Percentiles rank a stretch among this genome's conserved stretches.
These are phyloP conservation scores for Eucalyptus erythrocorys DNA, from an alignment of 345 rosid genomes.

Conservation along the genomic window DNA sequence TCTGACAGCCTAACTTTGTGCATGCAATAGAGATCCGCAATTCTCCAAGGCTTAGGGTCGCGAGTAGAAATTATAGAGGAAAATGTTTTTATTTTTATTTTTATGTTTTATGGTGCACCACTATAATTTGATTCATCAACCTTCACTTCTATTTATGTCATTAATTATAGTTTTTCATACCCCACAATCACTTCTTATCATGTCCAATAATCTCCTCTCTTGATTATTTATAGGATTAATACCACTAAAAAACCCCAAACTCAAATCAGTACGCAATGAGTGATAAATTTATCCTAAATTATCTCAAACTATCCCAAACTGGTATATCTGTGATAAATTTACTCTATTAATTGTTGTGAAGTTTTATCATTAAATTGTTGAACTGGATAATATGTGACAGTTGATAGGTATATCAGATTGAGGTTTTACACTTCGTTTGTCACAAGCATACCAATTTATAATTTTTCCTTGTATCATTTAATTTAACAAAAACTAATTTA, in stretches of 20 bases:
- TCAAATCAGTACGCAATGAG: accelerated
- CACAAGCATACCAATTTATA: accelerated
- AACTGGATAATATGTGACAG: accelerated
- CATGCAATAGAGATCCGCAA: background rate
- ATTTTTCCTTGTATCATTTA: too few species aligned
- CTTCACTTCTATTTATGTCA: background rate
- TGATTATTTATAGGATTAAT: background rate
- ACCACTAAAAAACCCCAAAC: too few species aligned
- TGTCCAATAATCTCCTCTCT: background rate
- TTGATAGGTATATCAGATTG: too few species aligned
- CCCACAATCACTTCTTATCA: background rate
- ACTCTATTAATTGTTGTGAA: accelerated
- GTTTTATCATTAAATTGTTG: accelerated
- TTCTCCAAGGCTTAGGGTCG: background rate
- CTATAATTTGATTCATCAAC: background rate
- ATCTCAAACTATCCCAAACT: accelerated
- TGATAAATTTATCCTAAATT: too few species aligned
- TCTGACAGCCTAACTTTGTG: accelerated
- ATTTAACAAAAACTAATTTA: too few species aligned
- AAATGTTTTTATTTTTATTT: background rate
- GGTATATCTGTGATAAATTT: accelerated
- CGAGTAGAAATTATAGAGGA: background rate
- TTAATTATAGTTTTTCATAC: background rate
- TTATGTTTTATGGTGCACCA: background rate
- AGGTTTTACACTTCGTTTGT: too few species aligned